Evolutionary conservation across 257 asterid species (phyloP).

Genomic region (Solanum rostratum): DNA sequence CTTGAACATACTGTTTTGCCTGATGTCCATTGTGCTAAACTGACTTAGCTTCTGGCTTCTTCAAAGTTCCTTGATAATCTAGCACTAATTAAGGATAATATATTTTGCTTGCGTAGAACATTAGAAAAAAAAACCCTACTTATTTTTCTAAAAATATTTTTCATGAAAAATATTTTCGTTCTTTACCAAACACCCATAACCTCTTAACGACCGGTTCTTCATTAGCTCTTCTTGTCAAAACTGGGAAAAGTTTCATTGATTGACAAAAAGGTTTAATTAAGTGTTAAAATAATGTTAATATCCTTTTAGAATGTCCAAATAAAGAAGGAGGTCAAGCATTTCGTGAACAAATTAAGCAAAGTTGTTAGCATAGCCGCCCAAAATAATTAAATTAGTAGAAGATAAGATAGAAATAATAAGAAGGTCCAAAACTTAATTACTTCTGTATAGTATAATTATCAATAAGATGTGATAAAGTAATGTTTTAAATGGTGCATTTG

Average conservation of each 20-base stretch:
- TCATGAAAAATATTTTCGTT: not conserved
- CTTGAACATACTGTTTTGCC: not conserved
- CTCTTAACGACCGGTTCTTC: not conserved
- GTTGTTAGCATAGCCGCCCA: constrained; percentile 35
- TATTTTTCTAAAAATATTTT: not conserved
- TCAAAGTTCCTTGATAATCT: not conserved
- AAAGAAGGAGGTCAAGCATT: not conserved
- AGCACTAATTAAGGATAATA: no score
- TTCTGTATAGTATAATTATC: not conserved
- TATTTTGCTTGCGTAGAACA: no score
- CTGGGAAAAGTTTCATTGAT: not conserved
- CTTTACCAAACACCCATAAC: not conserved
- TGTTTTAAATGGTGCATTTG: not conserved
- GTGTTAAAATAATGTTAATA: not conserved
- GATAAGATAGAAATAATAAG: constrained; percentile 23
- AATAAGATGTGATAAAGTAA: not conserved
- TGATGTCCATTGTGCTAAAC: not conserved
- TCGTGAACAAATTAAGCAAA: not conserved
- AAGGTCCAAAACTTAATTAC: constrained; percentile 6
- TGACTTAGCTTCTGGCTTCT: not conserved
- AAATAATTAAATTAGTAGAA: constrained; percentile 8
- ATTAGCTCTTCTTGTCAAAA: not conserved
- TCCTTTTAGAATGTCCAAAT: not conserved
- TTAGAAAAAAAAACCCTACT: not conserved
- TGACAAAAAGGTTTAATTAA: not conserved